Evolutionary conservation across 2,329 filamentous ascomycete genomes (phyloP), one percentile per base, ranked within the genome.

Genomic region (Ustulina deusta): DNA sequence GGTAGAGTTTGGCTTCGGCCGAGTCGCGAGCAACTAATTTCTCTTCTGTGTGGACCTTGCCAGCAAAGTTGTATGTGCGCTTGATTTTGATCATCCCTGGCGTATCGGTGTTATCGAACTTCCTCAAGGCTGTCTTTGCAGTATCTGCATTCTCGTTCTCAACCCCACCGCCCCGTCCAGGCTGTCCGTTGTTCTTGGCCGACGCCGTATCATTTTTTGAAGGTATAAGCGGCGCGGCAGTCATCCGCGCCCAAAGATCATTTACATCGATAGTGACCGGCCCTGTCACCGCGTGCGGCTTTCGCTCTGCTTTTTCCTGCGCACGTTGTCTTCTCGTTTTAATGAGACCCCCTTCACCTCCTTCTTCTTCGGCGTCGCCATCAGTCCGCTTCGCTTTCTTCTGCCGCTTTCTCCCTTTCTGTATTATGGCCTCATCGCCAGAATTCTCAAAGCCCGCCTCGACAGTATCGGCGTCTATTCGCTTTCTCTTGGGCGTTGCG

Each of bases 1-100:
- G 83, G 71, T 89, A 90, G 11, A 91, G 82, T 69, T 85, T 87
- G 49, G 89, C 90, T 76, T 91, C 90, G 61, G 89, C 89, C 0
- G 89, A 91, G 74, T 88, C 84, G 51, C 86, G 84, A 3, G 87
- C 81, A 1, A 93, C 89, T 11, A 90, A 80, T 76, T 92, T 93
- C 76, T 92, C 89, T 74, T 93, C 91, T 0, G 86, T 91, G 73
- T 91, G 89, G 13, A 90, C 84, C 74, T 91, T 88, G 34, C 91
- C 91, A 40, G 91, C 91, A 73, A 93, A 93, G 73, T 90, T 91
- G 79, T 92, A 93, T 15, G 87, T 90, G 34, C 90, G 88, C 73
- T 89, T 91, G 69, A 93, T 90, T 68, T 85, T 86, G 73, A 93
- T 83, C 80, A 83, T 84, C 5, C 80, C 77, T 1, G 79, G 71